Conservation (phyloP, 129 eudicot species). For the Silybum marianum region DNA sequence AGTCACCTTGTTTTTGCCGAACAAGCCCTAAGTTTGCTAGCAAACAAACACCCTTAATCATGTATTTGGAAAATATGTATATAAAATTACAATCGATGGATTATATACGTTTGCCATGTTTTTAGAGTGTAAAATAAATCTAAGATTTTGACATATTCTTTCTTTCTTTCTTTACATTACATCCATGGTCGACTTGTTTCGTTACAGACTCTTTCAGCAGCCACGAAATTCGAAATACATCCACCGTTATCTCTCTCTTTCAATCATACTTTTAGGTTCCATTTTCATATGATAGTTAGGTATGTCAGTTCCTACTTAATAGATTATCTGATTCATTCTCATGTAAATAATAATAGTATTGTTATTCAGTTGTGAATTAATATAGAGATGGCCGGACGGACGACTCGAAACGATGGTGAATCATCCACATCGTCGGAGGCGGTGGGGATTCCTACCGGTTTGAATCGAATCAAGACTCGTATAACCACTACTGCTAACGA, state of each 20-base stretch:
- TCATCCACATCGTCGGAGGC: constrained; percentile 43
- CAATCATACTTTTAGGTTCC: constrained; percentile 8
- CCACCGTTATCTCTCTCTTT: constrained; percentile 24
- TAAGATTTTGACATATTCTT: constrained; percentile 19
- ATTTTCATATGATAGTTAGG: not conserved
- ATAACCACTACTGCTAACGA: constrained; percentile 34
- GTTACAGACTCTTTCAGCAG: constrained; percentile 34
- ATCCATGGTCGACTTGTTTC: constrained; percentile 26
- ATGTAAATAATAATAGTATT: not conserved
- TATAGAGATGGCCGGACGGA: constrained; percentile 51
- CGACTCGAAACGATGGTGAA: constrained; percentile 47
- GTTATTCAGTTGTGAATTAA: not conserved
- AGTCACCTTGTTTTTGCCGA: too few relatives aligned
- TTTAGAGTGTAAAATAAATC: not conserved
- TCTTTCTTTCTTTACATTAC: not conserved
- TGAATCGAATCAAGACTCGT: constrained; percentile 81
- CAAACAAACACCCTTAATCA: too few relatives aligned
- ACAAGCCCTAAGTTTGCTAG: too few relatives aligned
- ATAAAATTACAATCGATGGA: too few relatives aligned
- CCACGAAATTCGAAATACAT: constrained; percentile 35
- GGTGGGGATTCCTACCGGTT: constrained; percentile 73
- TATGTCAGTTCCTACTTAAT: constrained; percentile 8
- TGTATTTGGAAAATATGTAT: too few relatives aligned
- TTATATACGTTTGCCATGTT: not conserved
- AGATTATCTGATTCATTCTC: not conserved